phyloP scores from a whole-genome alignment of 306 rosid species.

The Dryas drummondii region DNA sequence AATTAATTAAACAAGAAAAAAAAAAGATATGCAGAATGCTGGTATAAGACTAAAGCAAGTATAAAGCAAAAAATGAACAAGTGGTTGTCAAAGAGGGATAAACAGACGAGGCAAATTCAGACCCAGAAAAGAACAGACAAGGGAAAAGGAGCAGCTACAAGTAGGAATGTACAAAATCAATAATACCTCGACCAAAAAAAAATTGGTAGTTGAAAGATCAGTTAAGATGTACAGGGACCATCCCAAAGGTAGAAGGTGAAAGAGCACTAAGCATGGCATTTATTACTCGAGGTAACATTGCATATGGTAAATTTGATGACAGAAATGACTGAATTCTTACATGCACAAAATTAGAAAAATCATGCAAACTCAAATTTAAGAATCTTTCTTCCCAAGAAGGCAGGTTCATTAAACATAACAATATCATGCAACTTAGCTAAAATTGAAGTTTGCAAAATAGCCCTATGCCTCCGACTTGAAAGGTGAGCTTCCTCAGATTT shows the following conservation, averaged over 20 bases:
- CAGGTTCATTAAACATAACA: not conserved
- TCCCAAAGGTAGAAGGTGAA: not conserved
- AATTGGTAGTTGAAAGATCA: not conserved
- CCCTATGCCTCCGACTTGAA: not conserved
- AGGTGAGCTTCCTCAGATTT: too few species aligned
- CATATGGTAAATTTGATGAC: not conserved
- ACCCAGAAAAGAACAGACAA: not conserved
- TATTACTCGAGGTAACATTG: slow-evolving; percentile 1
- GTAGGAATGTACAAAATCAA: not conserved
- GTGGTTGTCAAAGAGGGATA: not conserved
- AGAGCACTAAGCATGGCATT: not conserved
- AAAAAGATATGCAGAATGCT: too few species aligned
- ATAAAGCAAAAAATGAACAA: not conserved
- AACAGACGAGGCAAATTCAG: not conserved
- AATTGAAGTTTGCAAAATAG: not conserved
- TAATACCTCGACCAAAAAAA: not conserved
- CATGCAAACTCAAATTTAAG: not conserved
- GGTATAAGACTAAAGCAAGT: not conserved
- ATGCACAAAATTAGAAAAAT: not conserved
- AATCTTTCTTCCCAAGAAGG: not conserved
- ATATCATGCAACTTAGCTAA: not conserved
- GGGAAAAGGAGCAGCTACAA: not conserved
- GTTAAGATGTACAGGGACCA: not conserved
- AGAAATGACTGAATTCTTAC: not conserved
- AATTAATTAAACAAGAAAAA: too few species aligned